phyloP scores from a whole-genome alignment of 352 stramenopile genomes.

The Globisporangium rhizosaccharum region DNA sequence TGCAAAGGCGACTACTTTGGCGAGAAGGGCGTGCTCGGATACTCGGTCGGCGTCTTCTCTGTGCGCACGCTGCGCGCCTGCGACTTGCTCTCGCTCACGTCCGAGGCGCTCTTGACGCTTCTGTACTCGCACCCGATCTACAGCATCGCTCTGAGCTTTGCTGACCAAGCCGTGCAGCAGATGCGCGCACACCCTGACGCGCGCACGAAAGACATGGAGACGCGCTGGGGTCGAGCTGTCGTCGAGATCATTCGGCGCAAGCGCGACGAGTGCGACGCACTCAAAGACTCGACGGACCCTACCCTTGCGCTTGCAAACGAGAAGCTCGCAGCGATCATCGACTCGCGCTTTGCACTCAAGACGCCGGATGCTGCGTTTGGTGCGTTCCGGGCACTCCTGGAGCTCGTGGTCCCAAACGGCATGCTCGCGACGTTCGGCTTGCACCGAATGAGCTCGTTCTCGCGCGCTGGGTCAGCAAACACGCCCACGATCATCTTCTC shows the following conservation, averaged over 20 bases:
- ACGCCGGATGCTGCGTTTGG: conserved; percentile 25
- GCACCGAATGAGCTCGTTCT: neutral
- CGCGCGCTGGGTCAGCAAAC: neutral
- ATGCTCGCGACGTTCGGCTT: conserved; percentile 20
- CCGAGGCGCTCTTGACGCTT: conserved; percentile 36
- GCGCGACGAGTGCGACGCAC: conserved; percentile 11
- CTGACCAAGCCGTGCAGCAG: conserved; percentile 27
- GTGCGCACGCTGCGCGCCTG: conserved; percentile 45
- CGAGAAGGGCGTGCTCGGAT: conserved; percentile 41
- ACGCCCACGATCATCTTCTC: neutral
- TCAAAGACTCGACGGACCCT: neutral
- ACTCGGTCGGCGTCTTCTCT: conserved; percentile 47
- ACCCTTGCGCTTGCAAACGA: conserved; percentile 10
- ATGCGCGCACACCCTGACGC: conserved; percentile 18
- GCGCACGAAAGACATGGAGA: conserved; percentile 22
- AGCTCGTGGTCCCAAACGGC: conserved; percentile 53
- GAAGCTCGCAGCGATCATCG: conserved; percentile 23
- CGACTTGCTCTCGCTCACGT: conserved; percentile 52
- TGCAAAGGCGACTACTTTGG: conserved; percentile 52
- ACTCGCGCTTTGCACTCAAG: conserved; percentile 22
- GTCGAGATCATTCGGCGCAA: conserved; percentile 30
- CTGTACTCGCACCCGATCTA: conserved; percentile 37
- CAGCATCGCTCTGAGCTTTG: conserved; percentile 30
- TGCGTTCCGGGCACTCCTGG: conserved; percentile 35
- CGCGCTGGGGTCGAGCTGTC: conserved; percentile 34